Evolutionary conservation across 129 eudicot genomes (phyloP).

Genomic region (Saposhnikovia divaricata): DNA sequence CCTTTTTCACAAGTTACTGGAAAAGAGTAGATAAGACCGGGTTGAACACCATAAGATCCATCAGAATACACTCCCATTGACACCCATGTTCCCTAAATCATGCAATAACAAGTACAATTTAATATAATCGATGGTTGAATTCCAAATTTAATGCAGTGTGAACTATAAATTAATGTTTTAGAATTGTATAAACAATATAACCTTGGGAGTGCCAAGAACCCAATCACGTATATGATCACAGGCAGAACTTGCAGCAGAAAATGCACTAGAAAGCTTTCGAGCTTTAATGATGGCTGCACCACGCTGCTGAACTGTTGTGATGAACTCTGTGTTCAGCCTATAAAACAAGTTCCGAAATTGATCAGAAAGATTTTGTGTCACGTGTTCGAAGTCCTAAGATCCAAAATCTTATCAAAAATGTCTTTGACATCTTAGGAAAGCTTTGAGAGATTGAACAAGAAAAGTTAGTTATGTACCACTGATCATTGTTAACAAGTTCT

Average conservation of each 20-base stretch:
- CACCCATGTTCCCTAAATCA: slow-evolving; percentile 69
- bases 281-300: slow-evolving; percentile 64
- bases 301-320: slow-evolving; percentile 48
- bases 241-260: slow-evolving; percentile 70
- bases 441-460: not conserved
- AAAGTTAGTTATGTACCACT: slow-evolving; percentile 29
- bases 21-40: slow-evolving; percentile 77
- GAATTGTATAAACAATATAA: not conserved
- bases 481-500: slow-evolving; percentile 46
- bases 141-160: not conserved
- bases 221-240: slow-evolving; percentile 73
- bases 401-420: not conserved
- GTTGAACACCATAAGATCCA: slow-evolving; percentile 72
- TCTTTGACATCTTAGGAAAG: not conserved
- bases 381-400: not conserved
- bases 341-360: not conserved
- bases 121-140: not conserved
- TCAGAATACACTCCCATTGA: slow-evolving; percentile 97
- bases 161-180: too few species aligned
- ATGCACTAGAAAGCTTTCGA: slow-evolving; percentile 53
- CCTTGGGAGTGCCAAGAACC: slow-evolving; percentile 67
- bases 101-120: not conserved
- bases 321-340: slow-evolving; percentile 51
- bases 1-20: slow-evolving; percentile 86
- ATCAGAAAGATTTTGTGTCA: not conserved